These are phyloP conservation scores for Hypoxylon cercidicola DNA, from an alignment of 495 filamentous ascomycete genomes.

Conservation along the genomic window DNA sequence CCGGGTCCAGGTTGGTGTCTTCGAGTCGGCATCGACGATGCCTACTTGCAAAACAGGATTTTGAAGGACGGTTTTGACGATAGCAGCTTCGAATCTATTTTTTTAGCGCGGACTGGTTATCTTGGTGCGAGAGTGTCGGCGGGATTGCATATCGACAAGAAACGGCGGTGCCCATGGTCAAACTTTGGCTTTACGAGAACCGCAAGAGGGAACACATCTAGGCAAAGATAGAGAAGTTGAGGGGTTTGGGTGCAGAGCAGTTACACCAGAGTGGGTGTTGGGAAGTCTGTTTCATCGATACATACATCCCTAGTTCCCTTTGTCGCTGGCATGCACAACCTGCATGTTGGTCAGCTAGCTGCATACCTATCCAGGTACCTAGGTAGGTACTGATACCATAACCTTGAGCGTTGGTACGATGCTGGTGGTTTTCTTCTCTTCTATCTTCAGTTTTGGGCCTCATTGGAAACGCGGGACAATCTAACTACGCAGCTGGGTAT, in stretches of 20 bases:
- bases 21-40: conserved; percentile 21
- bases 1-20: conserved; percentile 15
- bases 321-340: neutral
- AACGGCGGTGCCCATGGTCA: conserved; percentile 19
- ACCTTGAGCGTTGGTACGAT: no score
- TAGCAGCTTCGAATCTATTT: conserved; percentile 22
- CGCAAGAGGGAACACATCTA: neutral
- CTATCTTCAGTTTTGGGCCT: no score
- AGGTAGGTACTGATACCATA: neutral
- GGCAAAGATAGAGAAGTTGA: neutral
- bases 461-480: no score
- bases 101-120: conserved; percentile 15
- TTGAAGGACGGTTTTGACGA: conserved; percentile 19
- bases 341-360: neutral
- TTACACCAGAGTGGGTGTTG: neutral
- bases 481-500: no score
- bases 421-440: no score
- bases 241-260: neutral
- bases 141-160: conserved; percentile 37
- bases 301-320: neutral
- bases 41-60: conserved; percentile 31
- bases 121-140: conserved; percentile 12
- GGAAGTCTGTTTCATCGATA: neutral
- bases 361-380: neutral
- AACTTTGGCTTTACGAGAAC: neutral